These are phyloP conservation scores for Phoenix roebelenii DNA, from an alignment of 176 grass and related monocot genomes.

Conservation along the genomic window DNA sequence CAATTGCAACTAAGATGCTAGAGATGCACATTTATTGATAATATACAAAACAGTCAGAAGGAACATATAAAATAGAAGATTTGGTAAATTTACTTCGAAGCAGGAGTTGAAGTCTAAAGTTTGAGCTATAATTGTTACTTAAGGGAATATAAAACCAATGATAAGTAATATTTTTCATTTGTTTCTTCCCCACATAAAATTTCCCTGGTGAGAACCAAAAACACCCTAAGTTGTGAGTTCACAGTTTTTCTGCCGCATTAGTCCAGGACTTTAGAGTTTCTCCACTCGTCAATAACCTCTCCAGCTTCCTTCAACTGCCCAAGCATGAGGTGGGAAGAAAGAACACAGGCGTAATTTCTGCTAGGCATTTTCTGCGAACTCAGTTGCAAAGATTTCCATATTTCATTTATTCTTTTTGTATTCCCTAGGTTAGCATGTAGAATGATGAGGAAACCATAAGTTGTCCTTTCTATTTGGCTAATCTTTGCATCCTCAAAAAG, in stretches of 20 bases:
- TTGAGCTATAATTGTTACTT: no score
- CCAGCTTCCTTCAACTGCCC: neutral
- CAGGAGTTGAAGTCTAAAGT: no score
- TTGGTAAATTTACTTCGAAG: no score
- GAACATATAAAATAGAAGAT: no score
- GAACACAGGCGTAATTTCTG: conserved; percentile 45
- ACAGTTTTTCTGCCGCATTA: conserved; percentile 48
- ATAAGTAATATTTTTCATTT: no score
- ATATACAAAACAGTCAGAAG: no score
- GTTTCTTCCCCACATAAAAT: no score
- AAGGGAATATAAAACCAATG: no score
- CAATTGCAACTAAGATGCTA: no score
- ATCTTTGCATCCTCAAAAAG: conserved; percentile 51
- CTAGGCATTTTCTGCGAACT: conserved; percentile 47
- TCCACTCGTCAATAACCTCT: conserved; percentile 29
- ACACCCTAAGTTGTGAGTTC: conserved; percentile 30
- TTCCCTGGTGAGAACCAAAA: no score
- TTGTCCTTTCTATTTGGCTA: conserved; percentile 59
- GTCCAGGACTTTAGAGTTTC: neutral
- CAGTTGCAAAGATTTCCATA: conserved; percentile 74
- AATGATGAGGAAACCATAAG: conserved; percentile 57
- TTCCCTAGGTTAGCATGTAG: conserved; percentile 48
- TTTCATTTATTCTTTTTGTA: conserved; percentile 48
- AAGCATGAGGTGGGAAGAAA: conserved; percentile 46
- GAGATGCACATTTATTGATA: no score